A percentile compares a stretch with the other conserved stretches of the same genome.
Conservation (phyloP, 2,329 filamentous ascomycete species). For the Beauveria caledonica region DNA sequence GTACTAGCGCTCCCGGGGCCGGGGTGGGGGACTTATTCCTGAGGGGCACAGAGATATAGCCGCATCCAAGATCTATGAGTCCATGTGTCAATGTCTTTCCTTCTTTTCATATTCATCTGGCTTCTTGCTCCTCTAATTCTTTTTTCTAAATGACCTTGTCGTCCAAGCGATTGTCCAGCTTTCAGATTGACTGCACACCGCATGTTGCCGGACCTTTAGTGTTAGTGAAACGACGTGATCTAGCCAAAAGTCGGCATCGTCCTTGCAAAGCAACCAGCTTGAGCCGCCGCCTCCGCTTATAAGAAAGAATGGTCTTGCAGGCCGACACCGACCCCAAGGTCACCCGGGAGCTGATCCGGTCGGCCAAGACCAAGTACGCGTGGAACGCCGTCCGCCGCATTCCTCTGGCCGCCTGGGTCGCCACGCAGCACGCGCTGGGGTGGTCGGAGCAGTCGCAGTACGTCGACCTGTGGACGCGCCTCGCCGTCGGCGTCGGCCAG, state of each 20-base stretch:
- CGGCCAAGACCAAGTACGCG: slow-evolving; percentile 1
- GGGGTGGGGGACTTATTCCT: background rate
- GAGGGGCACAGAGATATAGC: background rate
- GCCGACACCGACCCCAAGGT: slow-evolving; percentile 2
- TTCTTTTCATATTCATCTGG: background rate
- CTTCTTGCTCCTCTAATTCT: no score
- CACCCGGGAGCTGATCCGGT: slow-evolving; percentile 12
- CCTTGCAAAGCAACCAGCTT: background rate
- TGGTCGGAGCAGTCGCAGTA: slow-evolving; percentile 64
- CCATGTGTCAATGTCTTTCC: background rate
- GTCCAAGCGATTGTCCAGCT: no score
- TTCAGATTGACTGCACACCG: background rate
- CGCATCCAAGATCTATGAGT: background rate
- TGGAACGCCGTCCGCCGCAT: slow-evolving; percentile 3
- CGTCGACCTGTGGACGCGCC: slow-evolving; percentile 67
- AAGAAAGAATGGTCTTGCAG: slow-evolving; percentile 2
- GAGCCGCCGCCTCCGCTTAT: background rate
- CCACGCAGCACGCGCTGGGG: slow-evolving; percentile 55
- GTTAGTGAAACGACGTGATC: background rate
- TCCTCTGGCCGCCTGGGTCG: slow-evolving; percentile 54
- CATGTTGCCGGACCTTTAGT: background rate
- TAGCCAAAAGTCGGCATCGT: background rate
- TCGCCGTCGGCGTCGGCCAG: slow-evolving; percentile 66
- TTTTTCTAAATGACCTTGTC: no score
- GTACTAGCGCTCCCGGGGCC: background rate